These are phyloP conservation scores for Candida easanensis DNA, from an alignment of 805 yeast genomes.

Conservation along the genomic window DNA sequence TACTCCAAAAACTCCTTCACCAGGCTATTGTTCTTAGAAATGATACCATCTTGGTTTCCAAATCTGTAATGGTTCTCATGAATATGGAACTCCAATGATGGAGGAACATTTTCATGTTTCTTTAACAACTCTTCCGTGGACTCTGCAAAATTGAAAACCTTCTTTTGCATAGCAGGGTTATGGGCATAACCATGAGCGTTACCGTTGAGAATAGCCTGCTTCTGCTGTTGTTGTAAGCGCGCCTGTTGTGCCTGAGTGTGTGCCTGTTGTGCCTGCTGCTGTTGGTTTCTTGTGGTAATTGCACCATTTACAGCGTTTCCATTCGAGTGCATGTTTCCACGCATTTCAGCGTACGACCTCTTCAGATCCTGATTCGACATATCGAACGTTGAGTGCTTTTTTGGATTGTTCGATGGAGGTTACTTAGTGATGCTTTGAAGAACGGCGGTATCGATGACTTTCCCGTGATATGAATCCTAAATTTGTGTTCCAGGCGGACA, in stretches of 20 bases:
- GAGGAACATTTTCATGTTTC: conserved; percentile 73
- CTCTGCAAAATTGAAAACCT: conserved; percentile 59
- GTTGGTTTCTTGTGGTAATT: conserved; percentile 19
- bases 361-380: conserved; percentile 14
- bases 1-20: conserved; percentile 77
- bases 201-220: conserved; percentile 31
- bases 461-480: too few species aligned
- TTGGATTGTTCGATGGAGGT: neutral
- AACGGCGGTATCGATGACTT: too few species aligned
- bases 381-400: neutral
- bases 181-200: conserved; percentile 26
- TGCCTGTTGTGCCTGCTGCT: conserved; percentile 24
- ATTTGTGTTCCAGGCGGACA: too few species aligned
- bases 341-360: conserved; percentile 22
- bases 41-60: conserved; percentile 85
- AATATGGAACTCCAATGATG: conserved; percentile 85
- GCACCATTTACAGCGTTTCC: conserved; percentile 13
- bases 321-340: conserved; percentile 6
- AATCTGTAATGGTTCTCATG: conserved; percentile 89
- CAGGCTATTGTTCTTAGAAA: conserved; percentile 76
- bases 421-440: neutral
- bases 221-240: conserved; percentile 27
- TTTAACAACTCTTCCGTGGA: conserved; percentile 69
- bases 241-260: conserved; percentile 23
- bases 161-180: conserved; percentile 30